Conservation (phyloP, 225 moss, liverwort and hornwort species). For the Ulota crispa region DNA sequence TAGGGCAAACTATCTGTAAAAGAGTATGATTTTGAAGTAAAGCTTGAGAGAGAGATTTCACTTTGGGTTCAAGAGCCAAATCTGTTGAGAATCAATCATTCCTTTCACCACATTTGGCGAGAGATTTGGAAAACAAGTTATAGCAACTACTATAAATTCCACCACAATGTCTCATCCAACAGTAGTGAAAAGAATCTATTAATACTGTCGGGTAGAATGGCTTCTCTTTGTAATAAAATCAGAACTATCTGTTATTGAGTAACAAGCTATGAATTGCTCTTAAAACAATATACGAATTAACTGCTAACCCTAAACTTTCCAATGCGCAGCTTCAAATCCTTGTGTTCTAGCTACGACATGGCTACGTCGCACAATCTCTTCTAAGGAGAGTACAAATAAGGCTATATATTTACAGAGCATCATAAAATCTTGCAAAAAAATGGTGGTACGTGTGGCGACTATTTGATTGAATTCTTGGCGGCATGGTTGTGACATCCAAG, state of each 20-base stretch:
- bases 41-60: background rate
- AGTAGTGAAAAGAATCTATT: background rate
- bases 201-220: background rate
- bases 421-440: conserved; percentile 22
- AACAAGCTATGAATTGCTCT: conserved; percentile 19
- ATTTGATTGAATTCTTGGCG: background rate
- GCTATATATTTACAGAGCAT: conserved; percentile 20
- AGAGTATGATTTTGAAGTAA: background rate
- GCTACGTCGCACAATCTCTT: background rate
- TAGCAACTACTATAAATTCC: background rate
- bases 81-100: background rate
- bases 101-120: background rate
- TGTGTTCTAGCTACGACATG: background rate
- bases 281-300: background rate
- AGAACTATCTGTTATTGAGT: conserved; percentile 1
- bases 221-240: background rate
- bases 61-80: background rate
- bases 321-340: conserved; percentile 10
- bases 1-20: too few species aligned
- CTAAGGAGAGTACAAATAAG: background rate
- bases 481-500: background rate
- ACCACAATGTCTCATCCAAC: background rate
- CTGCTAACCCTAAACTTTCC: conserved; percentile 7
- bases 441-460: background rate
- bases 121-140: background rate